Evolutionary conservation across 2,329 filamentous ascomycete genomes (phyloP).

Genomic region (Talaromyces sp.): DNA sequence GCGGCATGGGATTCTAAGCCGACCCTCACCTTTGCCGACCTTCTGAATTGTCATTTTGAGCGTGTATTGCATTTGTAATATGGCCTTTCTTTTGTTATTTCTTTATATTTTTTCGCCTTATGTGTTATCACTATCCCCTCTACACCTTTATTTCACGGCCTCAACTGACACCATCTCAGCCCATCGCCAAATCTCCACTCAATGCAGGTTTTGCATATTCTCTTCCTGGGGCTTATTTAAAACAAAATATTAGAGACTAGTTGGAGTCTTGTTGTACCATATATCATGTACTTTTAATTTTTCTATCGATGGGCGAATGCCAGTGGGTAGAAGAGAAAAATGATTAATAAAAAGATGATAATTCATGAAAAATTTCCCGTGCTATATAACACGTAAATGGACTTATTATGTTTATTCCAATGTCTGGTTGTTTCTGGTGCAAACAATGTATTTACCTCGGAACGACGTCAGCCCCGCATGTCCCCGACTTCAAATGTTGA

Average conservation of each 20-base stretch:
- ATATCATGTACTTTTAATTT: conserved; percentile 5
- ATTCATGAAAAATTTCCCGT: not conserved
- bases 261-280: conserved; percentile 1
- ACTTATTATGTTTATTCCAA: not conserved
- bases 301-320: not conserved
- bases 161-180: not conserved
- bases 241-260: conserved; percentile 3
- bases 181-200: conserved; percentile 9
- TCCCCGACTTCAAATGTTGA: not conserved
- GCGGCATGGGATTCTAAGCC: conserved; percentile 8
- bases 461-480: not conserved
- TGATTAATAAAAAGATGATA: not conserved
- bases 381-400: not conserved
- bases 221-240: conserved; percentile 1
- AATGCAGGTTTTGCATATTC: conserved; percentile 4
- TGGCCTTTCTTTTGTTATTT: conserved; percentile 5
- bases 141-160: not conserved
- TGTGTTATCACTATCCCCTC: conserved; percentile 1
- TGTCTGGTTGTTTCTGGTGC: not conserved
- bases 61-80: conserved; percentile 14
- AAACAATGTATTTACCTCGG: not conserved
- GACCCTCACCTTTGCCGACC: not conserved
- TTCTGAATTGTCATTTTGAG: conserved; percentile 10
- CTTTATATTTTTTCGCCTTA: not conserved
- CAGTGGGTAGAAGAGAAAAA: not conserved